Percentiles rank a stretch among this genome's conserved stretches.
Conservation (phyloP, 2,329 filamentous ascomycete genomes). For the Colletotrichum musae region DNA sequence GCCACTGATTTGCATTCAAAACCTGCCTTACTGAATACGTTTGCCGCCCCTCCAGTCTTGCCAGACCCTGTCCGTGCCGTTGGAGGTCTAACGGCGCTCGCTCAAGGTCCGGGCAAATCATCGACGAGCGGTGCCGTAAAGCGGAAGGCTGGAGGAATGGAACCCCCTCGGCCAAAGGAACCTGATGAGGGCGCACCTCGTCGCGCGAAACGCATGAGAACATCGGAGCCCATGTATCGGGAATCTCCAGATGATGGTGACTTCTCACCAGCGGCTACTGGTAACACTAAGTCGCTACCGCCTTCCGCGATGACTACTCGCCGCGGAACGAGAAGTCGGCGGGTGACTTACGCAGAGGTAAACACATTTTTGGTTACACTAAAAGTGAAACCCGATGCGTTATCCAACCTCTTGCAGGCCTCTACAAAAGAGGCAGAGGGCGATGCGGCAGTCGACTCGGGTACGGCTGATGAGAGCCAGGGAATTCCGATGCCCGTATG, state of each 20-base stretch:
- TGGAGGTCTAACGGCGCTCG: slow-evolving; percentile 27
- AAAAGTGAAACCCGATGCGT: slow-evolving; percentile 21
- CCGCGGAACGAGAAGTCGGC: slow-evolving; percentile 12
- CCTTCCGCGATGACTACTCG: slow-evolving; percentile 4
- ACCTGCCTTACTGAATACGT: background rate
- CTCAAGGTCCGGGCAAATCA: slow-evolving; percentile 26
- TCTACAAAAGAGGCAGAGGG: background rate
- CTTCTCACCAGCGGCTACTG: background rate
- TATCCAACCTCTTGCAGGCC: slow-evolving; percentile 20
- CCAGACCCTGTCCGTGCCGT: slow-evolving; percentile 12
- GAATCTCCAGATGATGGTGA: slow-evolving; percentile 7
- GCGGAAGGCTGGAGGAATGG: slow-evolving; percentile 26
- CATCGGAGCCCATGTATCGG: background rate
- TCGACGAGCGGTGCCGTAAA: slow-evolving; percentile 12
- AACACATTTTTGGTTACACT: slow-evolving; percentile 32
- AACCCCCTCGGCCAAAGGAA: slow-evolving; percentile 1
- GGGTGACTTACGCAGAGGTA: background rate
- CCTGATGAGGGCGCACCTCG: background rate
- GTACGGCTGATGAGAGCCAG: too few relatives aligned
- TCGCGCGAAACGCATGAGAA: slow-evolving; percentile 17
- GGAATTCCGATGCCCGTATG: background rate
- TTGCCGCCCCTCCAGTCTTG: background rate
- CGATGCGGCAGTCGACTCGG: background rate
- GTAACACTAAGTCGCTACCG: background rate
- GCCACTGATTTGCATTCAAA: too few relatives aligned